A percentile compares a stretch with the other conserved stretches of the same genome.
phyloP scores from a whole-genome alignment of 495 filamentous ascomycete genomes.

The Daldinia caldariorum region DNA sequence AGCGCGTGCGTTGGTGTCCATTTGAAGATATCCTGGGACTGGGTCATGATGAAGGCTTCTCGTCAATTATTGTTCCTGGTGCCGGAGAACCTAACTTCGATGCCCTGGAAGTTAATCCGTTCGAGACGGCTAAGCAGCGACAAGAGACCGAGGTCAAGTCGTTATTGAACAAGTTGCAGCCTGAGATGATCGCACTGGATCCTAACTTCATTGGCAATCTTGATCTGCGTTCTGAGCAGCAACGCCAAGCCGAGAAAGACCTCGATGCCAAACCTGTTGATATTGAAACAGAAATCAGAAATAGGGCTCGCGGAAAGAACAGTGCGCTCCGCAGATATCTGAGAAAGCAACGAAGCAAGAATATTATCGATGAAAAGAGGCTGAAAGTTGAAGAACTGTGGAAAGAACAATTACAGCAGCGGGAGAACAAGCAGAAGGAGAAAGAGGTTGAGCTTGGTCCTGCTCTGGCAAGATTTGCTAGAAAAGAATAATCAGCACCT shows the following conservation, averaged over 20 bases:
- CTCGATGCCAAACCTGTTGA: constrained; percentile 78
- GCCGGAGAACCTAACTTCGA: constrained; percentile 98
- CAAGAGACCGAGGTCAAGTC: constrained; percentile 91
- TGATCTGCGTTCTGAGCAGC: constrained; percentile 77
- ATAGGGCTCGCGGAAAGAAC: constrained; percentile 90
- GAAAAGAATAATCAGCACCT: constrained; percentile 52
- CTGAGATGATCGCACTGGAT: constrained; percentile 95
- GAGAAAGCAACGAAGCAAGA: constrained; percentile 87
- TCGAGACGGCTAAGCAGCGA: constrained; percentile 91
- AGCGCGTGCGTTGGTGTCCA: constrained; percentile 89
- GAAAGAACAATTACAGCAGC: constrained; percentile 56
- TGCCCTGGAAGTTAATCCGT: constrained; percentile 92
- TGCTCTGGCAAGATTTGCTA: constrained; percentile 58
- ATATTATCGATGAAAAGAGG: constrained; percentile 85
- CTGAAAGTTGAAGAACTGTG: constrained; percentile 65
- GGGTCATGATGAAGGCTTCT: constrained; percentile 85
- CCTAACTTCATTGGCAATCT: constrained; percentile 89
- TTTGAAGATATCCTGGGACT: constrained; percentile 93
- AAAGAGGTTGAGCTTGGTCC: constrained; percentile 58
- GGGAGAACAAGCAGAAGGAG: constrained; percentile 54
- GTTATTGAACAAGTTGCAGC: constrained; percentile 91
- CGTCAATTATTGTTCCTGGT: constrained; percentile 87
- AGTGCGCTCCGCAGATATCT: constrained; percentile 84
- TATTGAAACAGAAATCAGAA: constrained; percentile 71
- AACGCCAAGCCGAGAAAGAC: constrained; percentile 76